Base-by-base conservation (phyloP, 108 stramenopile species). In the Pseudonitzschia multistriata region DNA sequence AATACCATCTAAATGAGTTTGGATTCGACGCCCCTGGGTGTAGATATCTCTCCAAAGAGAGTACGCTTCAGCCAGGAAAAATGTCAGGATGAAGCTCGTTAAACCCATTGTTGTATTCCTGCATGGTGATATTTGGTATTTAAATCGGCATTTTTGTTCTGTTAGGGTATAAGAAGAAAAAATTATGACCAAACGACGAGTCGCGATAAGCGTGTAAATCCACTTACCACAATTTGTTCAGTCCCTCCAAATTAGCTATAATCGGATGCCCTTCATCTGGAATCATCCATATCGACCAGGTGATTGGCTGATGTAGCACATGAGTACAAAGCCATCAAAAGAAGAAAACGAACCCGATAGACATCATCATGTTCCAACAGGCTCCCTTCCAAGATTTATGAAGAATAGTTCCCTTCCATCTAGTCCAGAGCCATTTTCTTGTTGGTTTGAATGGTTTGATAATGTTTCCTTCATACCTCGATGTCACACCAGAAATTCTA, bases 81-180 rank as follows among this genome's bases (percentile, higher is more conserved):
- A 84, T 1, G 81, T 80, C 34, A 84, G 40, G 24, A 80, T 68
- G 63, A 84, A 84, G 13, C 81, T 84, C 0, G 79, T 74, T n/a
- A 84, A 55, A 56, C 45, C 67, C 67, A 80, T 69, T 29, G 66
- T 48, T 59, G 34, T 35, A n/a, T 27, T 30, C 57, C 57, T 59
- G 34, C 5, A 59, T 55, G n/a, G 54, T n/a, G 22, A 0, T 14
- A 0, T 25, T 55, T 28, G 54, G 3, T 13, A 45, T 45, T 17
- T 45, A 25, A 2, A 42, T 10, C 13, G 40, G 13, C 7, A 42
- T 7, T 7, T 42, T 42, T 10, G 13, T 10, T 42, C 40, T 42
- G 40, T 42, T 42, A 42, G 40, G 10, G 40, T 10, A 42, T 13
- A 13, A 10, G 13, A 7, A 42, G 7, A 42, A 42, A 42, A 42